These are phyloP conservation scores for Phytomonas francai DNA, from an alignment of 208 protist genomes.

Conservation along the genomic window DNA sequence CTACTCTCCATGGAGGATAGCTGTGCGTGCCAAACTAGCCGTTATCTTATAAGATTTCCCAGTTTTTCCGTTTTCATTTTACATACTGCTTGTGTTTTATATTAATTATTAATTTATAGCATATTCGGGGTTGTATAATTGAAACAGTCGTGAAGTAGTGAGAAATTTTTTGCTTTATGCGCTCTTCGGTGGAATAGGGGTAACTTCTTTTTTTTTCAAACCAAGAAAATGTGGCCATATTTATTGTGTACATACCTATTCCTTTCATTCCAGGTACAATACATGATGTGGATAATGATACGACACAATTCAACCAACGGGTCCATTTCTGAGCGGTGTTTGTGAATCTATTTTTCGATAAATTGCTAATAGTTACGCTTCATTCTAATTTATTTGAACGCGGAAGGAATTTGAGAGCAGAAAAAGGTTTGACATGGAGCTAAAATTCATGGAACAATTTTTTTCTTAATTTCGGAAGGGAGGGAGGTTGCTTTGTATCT, in stretches of 20 bases:
- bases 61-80: conserved; percentile 7
- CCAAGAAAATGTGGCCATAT: neutral
- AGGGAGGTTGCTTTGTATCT: neutral
- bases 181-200: neutral
- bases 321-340: neutral
- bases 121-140: neutral
- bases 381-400: neutral
- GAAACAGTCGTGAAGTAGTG: neutral
- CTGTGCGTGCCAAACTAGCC: neutral
- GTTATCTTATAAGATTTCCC: neutral
- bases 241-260: neutral
- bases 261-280: neutral
- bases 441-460: neutral
- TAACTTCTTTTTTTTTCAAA: conserved; percentile 12
- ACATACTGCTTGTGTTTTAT: conserved; percentile 9
- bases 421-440: neutral
- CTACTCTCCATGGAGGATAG: conserved; percentile 92
- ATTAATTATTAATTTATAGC: conserved; percentile 9
- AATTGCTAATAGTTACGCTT: neutral
- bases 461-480: neutral
- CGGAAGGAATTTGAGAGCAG: neutral
- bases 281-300: neutral
- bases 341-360: neutral
- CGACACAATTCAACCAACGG: neutral
- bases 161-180: neutral